Base-by-base conservation (phyloP, 2,329 filamentous ascomycete genomes). In the Sclerotinia trifoliorum region DNA sequence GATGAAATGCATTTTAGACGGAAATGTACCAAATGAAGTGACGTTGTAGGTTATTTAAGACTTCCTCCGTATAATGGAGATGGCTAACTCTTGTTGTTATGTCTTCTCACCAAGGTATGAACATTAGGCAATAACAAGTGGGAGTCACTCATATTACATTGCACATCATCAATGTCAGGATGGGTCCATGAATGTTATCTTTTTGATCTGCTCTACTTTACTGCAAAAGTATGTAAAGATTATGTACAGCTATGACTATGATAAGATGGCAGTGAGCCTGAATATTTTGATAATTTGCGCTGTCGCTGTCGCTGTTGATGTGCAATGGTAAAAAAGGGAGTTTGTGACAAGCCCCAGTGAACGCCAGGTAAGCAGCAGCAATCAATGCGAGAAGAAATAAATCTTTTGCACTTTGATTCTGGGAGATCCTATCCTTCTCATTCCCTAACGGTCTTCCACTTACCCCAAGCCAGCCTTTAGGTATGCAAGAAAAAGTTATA, bases 351-450 rank as follows among this genome's bases (percentile, higher is more conserved):
- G 8, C 35, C 35, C 26, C 48, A 49, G 44, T 66, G 49, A 70
- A 68, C 46, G 49, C 44, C 26, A 13, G 66, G 71, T 58, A 70
- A 70, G 74, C 72, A 75, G 73, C 74, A 75, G 72, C 73, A 74
- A 73, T 70, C 73, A 68, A 71, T 17, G 65, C 65, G 67, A 61
- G 52, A 68, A 29, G 17, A 52, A 26, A 19, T 32, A 35, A 44
- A 32, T 55, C 35, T 44, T 56, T 26, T 48, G 32, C 29, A 54
- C 49, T 42, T 32, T 70, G 71, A 63, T 71, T 72, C 72, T 75
- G 71, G 72, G 71, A 75, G 72, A 71, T 75, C 74, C 61, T 69
- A 70, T 69, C 66, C 60, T 65, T 66, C 32, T 66, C 65, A 55
- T 49, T 69, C 61, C 62, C 65, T 32, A 17, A 44, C 21, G 8